These are phyloP conservation scores for Trichopus zeylanicus DNA, from an alignment of 116 monocot genomes.

Conservation along the genomic window DNA sequence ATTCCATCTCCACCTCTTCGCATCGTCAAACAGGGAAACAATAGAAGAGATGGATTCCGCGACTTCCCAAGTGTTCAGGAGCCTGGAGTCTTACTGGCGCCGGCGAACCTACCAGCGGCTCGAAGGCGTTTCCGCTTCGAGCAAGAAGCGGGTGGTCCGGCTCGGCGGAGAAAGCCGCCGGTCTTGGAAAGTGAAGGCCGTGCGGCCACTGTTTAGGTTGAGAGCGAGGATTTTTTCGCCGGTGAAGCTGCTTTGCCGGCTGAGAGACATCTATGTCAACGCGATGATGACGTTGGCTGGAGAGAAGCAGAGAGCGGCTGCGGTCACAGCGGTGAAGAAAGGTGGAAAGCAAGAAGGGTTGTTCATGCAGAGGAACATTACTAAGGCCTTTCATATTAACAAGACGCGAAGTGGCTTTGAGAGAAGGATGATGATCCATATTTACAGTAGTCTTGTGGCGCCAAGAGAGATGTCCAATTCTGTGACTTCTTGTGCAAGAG, in stretches of 20 bases:
- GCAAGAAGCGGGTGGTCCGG: neutral
- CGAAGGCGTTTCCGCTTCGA: neutral
- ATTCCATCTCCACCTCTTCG: neutral
- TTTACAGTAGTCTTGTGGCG: neutral
- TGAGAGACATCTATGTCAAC: neutral
- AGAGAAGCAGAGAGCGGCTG: neutral
- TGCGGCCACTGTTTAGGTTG: neutral
- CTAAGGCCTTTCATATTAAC: neutral
- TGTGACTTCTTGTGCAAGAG: neutral
- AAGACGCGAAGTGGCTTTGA: neutral
- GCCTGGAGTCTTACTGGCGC: conserved; percentile 2
- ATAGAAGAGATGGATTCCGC: neutral
- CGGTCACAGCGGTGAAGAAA: neutral
- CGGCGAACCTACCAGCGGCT: neutral
- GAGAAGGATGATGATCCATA: neutral
- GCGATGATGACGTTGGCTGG: neutral
- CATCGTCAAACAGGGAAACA: neutral
- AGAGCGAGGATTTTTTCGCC: neutral
- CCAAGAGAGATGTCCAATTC: neutral
- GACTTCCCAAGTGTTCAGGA: neutral
- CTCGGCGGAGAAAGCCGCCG: neutral
- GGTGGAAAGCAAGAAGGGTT: neutral
- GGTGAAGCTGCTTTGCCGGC: neutral
- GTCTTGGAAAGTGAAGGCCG: neutral
- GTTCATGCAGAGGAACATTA: neutral